Percentiles rank a stretch among this genome's conserved stretches.
Conservation (phyloP, 1,284 basidiomycete genomes). For the Ustilago bromivora region DNA sequence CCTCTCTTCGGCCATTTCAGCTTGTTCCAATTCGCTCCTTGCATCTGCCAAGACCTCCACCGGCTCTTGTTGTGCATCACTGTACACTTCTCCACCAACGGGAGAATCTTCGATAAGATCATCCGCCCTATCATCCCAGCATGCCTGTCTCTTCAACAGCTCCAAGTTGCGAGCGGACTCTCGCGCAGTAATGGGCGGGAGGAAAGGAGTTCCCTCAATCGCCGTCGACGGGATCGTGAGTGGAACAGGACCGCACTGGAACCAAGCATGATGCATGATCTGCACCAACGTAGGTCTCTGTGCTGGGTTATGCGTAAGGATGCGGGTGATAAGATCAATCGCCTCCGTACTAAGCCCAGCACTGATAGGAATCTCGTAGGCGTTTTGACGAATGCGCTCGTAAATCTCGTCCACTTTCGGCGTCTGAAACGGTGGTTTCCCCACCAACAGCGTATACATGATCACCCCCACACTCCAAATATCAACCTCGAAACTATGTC, state of each 20-base stretch:
- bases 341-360: constrained; percentile 80
- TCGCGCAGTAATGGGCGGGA: constrained; percentile 72
- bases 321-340: constrained; percentile 83
- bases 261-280: constrained; percentile 88
- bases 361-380: constrained; percentile 90
- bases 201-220: constrained; percentile 80
- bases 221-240: constrained; percentile 82
- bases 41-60: constrained; percentile 42
- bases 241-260: constrained; percentile 84
- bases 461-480: constrained; percentile 98
- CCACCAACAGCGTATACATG: constrained; percentile 88
- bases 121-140: constrained; percentile 61
- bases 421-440: constrained; percentile 96
- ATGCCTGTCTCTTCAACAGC: constrained; percentile 54
- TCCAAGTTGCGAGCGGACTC: constrained; percentile 61
- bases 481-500: constrained; percentile 98
- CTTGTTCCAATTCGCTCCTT: constrained; percentile 54
- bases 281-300: constrained; percentile 84
- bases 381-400: constrained; percentile 91
- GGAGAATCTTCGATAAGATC: constrained; percentile 37
- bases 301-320: constrained; percentile 78
- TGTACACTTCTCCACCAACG: constrained; percentile 3
- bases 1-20: constrained; percentile 55
- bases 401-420: constrained; percentile 79
- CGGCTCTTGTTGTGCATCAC: constrained; percentile 32